Percentiles rank a stretch among this genome's conserved stretches.
phyloP scores from a whole-genome alignment of 2,329 filamentous ascomycete genomes.

The Penicillium nordicum region DNA sequence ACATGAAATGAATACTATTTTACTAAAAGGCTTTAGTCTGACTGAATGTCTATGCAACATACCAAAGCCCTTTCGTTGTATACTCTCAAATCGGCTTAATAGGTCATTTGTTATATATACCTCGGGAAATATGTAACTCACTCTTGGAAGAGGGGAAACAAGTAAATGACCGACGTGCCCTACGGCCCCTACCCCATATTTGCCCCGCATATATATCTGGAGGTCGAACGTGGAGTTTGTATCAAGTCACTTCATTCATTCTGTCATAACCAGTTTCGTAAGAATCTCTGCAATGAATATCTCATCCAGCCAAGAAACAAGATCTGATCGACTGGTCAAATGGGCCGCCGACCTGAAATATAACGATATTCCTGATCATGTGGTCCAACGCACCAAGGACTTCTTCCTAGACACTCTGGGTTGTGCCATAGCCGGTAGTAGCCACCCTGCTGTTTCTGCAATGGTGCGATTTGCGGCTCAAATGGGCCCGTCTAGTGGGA shows the following conservation, averaged over 20 bases:
- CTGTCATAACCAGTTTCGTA: background rate
- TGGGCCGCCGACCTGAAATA: constrained; percentile 24
- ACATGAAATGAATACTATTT: background rate
- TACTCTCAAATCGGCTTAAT: background rate
- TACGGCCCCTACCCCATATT: background rate
- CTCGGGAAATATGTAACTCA: background rate
- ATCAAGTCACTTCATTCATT: background rate
- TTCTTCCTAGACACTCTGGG: constrained; percentile 32
- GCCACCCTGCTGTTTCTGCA: constrained; percentile 28
- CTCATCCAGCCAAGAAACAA: constrained; percentile 8
- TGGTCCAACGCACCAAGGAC: constrained; percentile 31
- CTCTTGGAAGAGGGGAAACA: background rate
- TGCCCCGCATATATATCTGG: constrained; percentile 3
- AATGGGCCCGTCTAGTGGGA: constrained; percentile 29
- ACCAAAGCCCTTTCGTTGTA: background rate
- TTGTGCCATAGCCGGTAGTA: constrained; percentile 31
- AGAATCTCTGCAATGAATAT: background rate
- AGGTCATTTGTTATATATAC: background rate
- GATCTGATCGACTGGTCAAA: constrained; percentile 21
- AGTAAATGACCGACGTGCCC: background rate
- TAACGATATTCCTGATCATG: constrained; percentile 22
- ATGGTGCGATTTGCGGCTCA: constrained; percentile 22
- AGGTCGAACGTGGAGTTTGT: background rate
- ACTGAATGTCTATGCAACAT: background rate
- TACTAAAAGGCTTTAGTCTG: too few species aligned